These are phyloP conservation scores for Panicum miliaceum DNA, from an alignment of 176 grass and related monocot genomes.

Conservation along the genomic window DNA sequence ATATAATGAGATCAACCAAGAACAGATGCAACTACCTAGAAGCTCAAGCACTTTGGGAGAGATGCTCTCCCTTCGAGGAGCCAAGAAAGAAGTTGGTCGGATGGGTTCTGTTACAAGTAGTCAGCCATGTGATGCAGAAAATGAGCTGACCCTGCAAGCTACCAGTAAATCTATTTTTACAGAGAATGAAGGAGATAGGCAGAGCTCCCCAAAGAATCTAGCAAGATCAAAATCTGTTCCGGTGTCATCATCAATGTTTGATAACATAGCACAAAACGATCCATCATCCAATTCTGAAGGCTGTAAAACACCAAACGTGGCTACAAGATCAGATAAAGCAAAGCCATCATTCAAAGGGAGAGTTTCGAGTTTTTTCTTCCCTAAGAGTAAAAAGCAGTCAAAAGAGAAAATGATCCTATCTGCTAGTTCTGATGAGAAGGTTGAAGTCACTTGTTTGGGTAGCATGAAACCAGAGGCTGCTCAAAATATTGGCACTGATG, in stretches of 20 bases:
- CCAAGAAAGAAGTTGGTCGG: slow-evolving; percentile 60
- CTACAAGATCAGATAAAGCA: slow-evolving; percentile 52
- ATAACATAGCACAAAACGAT: slow-evolving; percentile 46
- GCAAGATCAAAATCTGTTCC: slow-evolving; percentile 85
- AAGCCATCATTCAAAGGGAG: slow-evolving; percentile 81
- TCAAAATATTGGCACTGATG: slow-evolving; percentile 27
- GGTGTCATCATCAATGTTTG: slow-evolving; percentile 65
- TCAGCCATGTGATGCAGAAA: background rate
- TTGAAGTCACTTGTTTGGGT: slow-evolving; percentile 37
- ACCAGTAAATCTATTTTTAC: slow-evolving; percentile 42
- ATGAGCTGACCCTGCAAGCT: slow-evolving; percentile 50
- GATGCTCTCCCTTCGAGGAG: slow-evolving; percentile 75
- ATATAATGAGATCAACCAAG: slow-evolving; percentile 60
- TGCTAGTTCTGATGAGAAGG: slow-evolving; percentile 33
- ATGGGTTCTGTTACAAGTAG: slow-evolving; percentile 30
- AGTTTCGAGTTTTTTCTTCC: slow-evolving; percentile 91
- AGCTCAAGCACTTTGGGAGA: slow-evolving; percentile 92
- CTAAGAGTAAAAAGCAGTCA: slow-evolving; percentile 59
- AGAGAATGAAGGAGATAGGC: slow-evolving; percentile 43
- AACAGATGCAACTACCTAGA: slow-evolving; percentile 63
- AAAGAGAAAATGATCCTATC: slow-evolving; percentile 58
- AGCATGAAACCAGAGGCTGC: slow-evolving; percentile 23
- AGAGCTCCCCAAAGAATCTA: slow-evolving; percentile 52
- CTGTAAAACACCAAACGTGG: slow-evolving; percentile 43
- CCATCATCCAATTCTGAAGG: slow-evolving; percentile 49